phyloP scores from a whole-genome alignment of 192 early-diverging fungal species.

The Cladochytrium replicatum region DNA sequence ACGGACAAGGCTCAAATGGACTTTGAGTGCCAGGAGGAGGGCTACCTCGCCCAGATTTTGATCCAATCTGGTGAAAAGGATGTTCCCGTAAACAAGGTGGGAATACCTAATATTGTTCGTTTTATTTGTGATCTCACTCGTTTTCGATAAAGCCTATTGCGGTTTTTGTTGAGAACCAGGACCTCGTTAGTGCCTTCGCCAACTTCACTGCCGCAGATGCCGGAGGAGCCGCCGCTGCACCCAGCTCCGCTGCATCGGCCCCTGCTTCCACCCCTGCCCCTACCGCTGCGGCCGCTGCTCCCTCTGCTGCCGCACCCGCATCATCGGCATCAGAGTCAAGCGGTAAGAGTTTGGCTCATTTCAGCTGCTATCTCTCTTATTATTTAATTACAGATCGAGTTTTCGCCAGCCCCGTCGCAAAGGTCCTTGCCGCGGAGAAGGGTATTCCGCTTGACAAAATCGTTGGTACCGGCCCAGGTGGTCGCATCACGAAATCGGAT shows the following conservation, averaged over 20 bases:
- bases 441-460: conserved; percentile 65
- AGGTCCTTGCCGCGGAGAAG: conserved; percentile 75
- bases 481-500: conserved; percentile 87
- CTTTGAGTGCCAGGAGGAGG: conserved; percentile 98
- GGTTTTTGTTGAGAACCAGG: conserved; percentile 82
- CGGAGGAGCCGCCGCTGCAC: conserved; percentile 9
- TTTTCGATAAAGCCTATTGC: conserved; percentile 65
- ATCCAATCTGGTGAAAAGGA: conserved; percentile 72
- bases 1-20: conserved; percentile 99
- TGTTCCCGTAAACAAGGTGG: conserved; percentile 63
- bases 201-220: conserved; percentile 47
- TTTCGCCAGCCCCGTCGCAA: conserved; percentile 78
- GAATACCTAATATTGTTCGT: conserved; percentile 7
- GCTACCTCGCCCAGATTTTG: conserved; percentile 89
- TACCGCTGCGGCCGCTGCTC: conserved; percentile 18
- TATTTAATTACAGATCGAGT: conserved; percentile 57
- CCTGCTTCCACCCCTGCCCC: conserved; percentile 21
- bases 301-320: neutral
- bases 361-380: too few relatives aligned
- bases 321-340: neutral
- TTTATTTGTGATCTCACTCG: neutral
- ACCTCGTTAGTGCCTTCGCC: conserved; percentile 77
- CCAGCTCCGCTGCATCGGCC: conserved; percentile 24
- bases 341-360: neutral
- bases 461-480: conserved; percentile 77